Evolutionary conservation across 2,329 filamentous ascomycete genomes (phyloP).

Genomic region (Fusarium temperatum): DNA sequence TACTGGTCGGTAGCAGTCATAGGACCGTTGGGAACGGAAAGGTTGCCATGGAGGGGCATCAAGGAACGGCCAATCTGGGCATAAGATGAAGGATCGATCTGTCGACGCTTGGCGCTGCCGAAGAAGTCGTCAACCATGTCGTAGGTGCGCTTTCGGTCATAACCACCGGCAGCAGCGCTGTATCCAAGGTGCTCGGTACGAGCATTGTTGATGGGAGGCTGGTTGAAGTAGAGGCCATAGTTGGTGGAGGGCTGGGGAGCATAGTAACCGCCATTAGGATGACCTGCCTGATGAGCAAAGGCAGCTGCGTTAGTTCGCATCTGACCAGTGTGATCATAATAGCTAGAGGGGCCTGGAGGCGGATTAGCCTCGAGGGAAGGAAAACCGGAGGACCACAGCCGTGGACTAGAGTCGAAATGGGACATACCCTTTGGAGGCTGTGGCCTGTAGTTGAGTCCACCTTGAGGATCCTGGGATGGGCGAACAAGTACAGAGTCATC

Average conservation of each 20-base stretch:
- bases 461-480: constrained; percentile 60
- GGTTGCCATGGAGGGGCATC: constrained; percentile 79
- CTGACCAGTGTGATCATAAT: constrained; percentile 72
- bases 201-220: constrained; percentile 64
- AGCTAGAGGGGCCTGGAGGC: constrained; percentile 62
- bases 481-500: constrained; percentile 84
- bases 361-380: constrained; percentile 53
- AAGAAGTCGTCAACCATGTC: constrained; percentile 96
- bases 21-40: constrained; percentile 65
- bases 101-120: constrained; percentile 87
- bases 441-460: constrained; percentile 64
- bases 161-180: constrained; percentile 61
- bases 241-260: constrained; percentile 62
- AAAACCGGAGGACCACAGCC: constrained; percentile 32
- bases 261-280: constrained; percentile 64
- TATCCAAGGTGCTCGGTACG: constrained; percentile 72
- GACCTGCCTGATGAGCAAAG: constrained; percentile 66
- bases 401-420: constrained; percentile 25
- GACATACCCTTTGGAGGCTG: constrained; percentile 63
- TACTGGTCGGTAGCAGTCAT: constrained; percentile 61
- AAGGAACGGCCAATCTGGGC: constrained; percentile 90
- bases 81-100: constrained; percentile 90
- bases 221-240: constrained; percentile 82
- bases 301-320: constrained; percentile 65
- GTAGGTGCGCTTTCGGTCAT: constrained; percentile 83